These are phyloP conservation scores for Paecilomyces dactylethromorphus DNA, from an alignment of 2,329 filamentous ascomycete genomes.

Conservation along the genomic window DNA sequence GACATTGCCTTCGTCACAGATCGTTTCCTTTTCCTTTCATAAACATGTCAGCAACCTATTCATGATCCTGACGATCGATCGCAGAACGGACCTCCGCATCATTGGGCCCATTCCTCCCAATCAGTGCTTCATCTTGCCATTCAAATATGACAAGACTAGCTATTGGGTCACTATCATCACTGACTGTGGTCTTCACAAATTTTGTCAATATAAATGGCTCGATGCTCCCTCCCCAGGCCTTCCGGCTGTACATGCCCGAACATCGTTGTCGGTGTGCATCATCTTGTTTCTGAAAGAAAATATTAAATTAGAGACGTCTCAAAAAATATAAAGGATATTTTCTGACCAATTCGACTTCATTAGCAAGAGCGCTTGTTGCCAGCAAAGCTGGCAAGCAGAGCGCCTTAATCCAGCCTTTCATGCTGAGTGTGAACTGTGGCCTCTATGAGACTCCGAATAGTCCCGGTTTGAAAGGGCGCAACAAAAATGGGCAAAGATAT, in stretches of 20 bases:
- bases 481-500: neutral
- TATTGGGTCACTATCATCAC: slow-evolving; percentile 61
- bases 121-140: slow-evolving; percentile 75
- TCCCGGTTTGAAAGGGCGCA: neutral
- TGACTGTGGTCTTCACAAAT: slow-evolving; percentile 58
- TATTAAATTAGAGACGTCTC: neutral
- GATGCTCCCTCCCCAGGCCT: slow-evolving; percentile 77
- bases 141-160: slow-evolving; percentile 89
- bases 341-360: slow-evolving; percentile 41
- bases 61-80: neutral
- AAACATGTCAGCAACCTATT: slow-evolving; percentile 23
- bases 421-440: slow-evolving; percentile 16
- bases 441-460: neutral
- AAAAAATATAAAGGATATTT: neutral
- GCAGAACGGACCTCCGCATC: slow-evolving; percentile 45
- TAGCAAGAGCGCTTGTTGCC: slow-evolving; percentile 32
- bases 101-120: slow-evolving; percentile 61
- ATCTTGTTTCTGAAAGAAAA: slow-evolving; percentile 60
- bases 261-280: slow-evolving; percentile 77
- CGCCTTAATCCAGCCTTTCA: slow-evolving; percentile 34
- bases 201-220: slow-evolving; percentile 86
- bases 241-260: slow-evolving; percentile 87
- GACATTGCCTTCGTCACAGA: slow-evolving; percentile 71
- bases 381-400: slow-evolving; percentile 31
- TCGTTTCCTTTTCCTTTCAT: slow-evolving; percentile 51